Evolutionary conservation across 306 rosid species (phyloP).

Genomic region (Ormosia semicastrata): DNA sequence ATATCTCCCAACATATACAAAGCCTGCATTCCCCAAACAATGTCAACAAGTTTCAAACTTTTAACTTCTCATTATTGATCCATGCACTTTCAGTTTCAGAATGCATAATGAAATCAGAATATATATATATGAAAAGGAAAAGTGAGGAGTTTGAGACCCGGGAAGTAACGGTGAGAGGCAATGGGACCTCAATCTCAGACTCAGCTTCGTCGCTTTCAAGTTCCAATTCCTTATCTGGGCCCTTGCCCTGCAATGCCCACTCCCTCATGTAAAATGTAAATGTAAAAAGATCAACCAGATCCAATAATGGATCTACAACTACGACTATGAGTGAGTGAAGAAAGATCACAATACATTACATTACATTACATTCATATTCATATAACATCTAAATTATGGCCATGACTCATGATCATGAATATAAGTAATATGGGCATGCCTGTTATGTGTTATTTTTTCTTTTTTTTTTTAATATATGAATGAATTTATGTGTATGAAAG

Average conservation of each 20-base stretch:
- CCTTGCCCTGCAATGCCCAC: constrained; percentile 53
- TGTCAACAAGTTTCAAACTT: constrained; percentile 8
- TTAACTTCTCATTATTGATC: neutral
- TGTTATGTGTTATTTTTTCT: neutral
- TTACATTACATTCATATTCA: neutral
- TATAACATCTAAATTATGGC: neutral
- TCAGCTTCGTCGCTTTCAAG: constrained; percentile 47
- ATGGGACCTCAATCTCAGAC: constrained; percentile 45
- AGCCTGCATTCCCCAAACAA: constrained; percentile 48
- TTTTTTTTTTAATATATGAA: neutral
- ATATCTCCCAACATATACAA: constrained; percentile 91
- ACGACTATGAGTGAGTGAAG: neutral
- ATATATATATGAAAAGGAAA: too few relatives aligned
- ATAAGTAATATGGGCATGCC: neutral
- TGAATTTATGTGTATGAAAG: neutral
- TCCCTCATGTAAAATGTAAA: constrained; percentile 24
- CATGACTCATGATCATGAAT: neutral
- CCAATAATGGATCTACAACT: constrained; percentile 16
- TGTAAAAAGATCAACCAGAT: neutral
- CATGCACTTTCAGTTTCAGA: neutral
- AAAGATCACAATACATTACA: neutral
- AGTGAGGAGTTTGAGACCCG: constrained; percentile 42
- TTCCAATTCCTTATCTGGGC: constrained; percentile 39
- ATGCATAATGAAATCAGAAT: neutral
- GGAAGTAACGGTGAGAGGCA: constrained; percentile 77